These are phyloP conservation scores for Lineolata rhizophorae DNA, from an alignment of 495 filamentous ascomycete species.

Conservation along the genomic window DNA sequence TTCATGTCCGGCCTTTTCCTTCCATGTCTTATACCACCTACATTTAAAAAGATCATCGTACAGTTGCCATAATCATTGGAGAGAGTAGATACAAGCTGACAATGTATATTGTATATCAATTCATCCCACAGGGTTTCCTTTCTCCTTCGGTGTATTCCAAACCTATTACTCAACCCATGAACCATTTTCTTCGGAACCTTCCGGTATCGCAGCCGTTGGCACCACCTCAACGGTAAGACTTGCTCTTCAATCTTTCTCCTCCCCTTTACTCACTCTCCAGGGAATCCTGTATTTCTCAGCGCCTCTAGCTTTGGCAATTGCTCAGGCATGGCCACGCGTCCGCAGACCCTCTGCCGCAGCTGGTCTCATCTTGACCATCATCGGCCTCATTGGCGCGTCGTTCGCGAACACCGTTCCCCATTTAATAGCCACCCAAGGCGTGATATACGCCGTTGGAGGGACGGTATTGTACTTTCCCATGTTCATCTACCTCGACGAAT, in stretches of 20 bases:
- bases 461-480: slow-evolving; percentile 25
- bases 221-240: slow-evolving; percentile 26
- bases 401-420: slow-evolving; percentile 14
- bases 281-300: slow-evolving; percentile 27
- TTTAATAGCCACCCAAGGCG: slow-evolving; percentile 30
- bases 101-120: slow-evolving; percentile 1
- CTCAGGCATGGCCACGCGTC: slow-evolving; percentile 9
- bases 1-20: too few species aligned
- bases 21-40: too few species aligned
- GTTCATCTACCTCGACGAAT: slow-evolving; percentile 31
- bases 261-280: slow-evolving; percentile 1
- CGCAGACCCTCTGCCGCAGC: slow-evolving; percentile 12
- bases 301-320: slow-evolving; percentile 19
- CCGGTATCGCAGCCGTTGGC: slow-evolving; percentile 27
- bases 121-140: slow-evolving; percentile 41
- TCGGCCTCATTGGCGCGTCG: slow-evolving; percentile 15
- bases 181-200: slow-evolving; percentile 19
- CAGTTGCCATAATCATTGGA: too few species aligned
- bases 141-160: slow-evolving; percentile 39
- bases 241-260: too few species aligned
- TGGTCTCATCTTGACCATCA: slow-evolving; percentile 20
- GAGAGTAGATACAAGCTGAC: background rate
- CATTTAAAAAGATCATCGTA: too few species aligned
- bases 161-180: slow-evolving; percentile 29
- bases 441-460: slow-evolving; percentile 28